phyloP scores from a whole-genome alignment of 1,139 yeast species.

The Hansenula anomala region DNA sequence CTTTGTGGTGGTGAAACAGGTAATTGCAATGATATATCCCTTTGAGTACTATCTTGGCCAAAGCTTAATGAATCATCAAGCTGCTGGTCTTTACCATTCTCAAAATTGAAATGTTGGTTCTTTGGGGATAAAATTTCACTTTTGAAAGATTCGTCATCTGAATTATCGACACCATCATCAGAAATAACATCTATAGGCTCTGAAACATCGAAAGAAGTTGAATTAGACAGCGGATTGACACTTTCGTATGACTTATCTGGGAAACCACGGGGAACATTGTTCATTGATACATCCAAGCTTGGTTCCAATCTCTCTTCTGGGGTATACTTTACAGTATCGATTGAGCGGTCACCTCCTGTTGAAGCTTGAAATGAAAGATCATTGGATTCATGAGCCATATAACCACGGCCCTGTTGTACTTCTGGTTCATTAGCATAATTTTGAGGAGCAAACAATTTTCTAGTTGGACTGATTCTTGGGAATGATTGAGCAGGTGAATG shows the following conservation, averaged over 20 bases:
- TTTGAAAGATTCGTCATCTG: constrained; percentile 14
- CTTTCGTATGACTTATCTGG: background rate
- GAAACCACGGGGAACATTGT: background rate
- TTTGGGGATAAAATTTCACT: constrained; percentile 16
- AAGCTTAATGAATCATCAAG: background rate
- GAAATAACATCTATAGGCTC: background rate
- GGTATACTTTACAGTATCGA: background rate
- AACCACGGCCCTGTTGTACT: too few species aligned
- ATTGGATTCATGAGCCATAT: background rate
- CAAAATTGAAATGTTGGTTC: constrained; percentile 5
- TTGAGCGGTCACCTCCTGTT: background rate
- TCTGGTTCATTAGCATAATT: background rate
- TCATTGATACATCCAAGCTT: too few species aligned
- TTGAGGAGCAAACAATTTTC: too few species aligned
- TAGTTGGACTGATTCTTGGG: background rate
- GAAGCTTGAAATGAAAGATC: background rate
- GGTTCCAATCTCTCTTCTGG: background rate
- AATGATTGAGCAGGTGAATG: background rate
- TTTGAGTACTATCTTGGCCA: background rate
- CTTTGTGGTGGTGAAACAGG: constrained; percentile 1
- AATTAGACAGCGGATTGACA: constrained; percentile 2
- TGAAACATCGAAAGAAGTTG: too few species aligned
- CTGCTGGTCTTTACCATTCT: background rate
- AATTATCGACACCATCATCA: background rate
- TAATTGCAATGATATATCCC: background rate